Conservation (phyloP, 352 stramenopile species). For the Pythium angustatum region DNA sequence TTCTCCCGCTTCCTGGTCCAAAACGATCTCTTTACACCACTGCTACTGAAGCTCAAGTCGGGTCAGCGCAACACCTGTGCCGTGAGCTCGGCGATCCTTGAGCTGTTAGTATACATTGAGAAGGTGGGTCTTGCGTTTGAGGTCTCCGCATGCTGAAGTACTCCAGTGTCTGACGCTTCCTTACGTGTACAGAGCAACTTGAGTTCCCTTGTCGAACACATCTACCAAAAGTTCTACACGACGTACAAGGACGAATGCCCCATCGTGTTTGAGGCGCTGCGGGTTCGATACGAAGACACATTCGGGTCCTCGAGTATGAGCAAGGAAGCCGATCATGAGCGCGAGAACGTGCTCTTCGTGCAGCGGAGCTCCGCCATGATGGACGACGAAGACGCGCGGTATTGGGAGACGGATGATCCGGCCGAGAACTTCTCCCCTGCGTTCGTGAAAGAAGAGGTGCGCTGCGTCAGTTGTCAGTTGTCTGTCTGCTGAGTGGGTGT, state of each 20-base stretch:
- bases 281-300: slow-evolving; percentile 52
- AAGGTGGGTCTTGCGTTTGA: slow-evolving; percentile 38
- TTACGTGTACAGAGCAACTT: slow-evolving; percentile 64
- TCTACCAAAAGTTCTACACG: slow-evolving; percentile 80
- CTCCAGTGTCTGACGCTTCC: too few species aligned
- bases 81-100: slow-evolving; percentile 71
- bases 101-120: slow-evolving; percentile 75
- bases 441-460: slow-evolving; percentile 56
- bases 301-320: slow-evolving; percentile 35
- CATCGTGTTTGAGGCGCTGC: slow-evolving; percentile 74
- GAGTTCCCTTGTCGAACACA: slow-evolving; percentile 69
- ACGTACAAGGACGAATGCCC: slow-evolving; percentile 70
- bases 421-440: slow-evolving; percentile 36
- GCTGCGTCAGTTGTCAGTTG: too few species aligned
- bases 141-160: too few species aligned
- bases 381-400: slow-evolving; percentile 77
- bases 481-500: too few species aligned
- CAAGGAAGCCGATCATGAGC: slow-evolving; percentile 22
- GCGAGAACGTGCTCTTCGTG: slow-evolving; percentile 56
- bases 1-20: slow-evolving; percentile 83
- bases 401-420: slow-evolving; percentile 75
- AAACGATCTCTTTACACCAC: slow-evolving; percentile 65
- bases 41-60: slow-evolving; percentile 53
- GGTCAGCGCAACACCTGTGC: slow-evolving; percentile 56
- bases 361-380: slow-evolving; percentile 39